These are phyloP conservation scores for Acacia acuminata DNA, from an alignment of 306 rosid species.

Conservation along the genomic window DNA sequence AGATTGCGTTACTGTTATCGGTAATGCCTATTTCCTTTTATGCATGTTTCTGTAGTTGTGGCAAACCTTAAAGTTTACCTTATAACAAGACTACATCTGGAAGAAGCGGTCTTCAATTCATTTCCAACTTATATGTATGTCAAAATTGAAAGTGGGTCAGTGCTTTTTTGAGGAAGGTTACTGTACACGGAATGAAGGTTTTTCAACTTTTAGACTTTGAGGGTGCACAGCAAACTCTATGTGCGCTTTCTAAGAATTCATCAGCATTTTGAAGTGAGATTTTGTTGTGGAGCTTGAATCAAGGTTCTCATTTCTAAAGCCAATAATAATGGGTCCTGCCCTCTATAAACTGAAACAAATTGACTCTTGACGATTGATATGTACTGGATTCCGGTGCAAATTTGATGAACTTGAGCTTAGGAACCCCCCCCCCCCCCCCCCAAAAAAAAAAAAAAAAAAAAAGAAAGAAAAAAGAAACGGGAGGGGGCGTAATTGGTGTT, in stretches of 20 bases:
- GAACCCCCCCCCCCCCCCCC: background rate
- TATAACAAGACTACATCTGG: background rate
- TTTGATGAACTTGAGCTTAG: background rate
- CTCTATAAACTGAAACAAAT: background rate
- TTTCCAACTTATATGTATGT: background rate
- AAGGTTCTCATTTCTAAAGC: background rate
- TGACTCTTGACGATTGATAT: background rate
- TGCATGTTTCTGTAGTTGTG: conserved; percentile 2
- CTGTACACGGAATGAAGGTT: background rate
- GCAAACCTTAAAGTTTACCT: background rate
- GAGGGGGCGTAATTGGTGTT: background rate
- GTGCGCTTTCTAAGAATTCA: background rate
- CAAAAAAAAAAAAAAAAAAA: too few relatives aligned
- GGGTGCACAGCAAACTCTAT: background rate
- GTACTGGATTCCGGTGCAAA: background rate
- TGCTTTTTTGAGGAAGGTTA: background rate
- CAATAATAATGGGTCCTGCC: background rate
- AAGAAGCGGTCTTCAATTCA: background rate
- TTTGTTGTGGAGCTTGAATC: background rate
- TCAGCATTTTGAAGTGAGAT: background rate
- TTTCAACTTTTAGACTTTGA: background rate
- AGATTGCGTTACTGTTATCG: conserved; percentile 70
- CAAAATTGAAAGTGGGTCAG: background rate
- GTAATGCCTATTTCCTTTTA: conserved; percentile 35
- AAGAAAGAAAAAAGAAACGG: background rate